Base-by-base conservation (phyloP, 2,329 filamentous ascomycete species). In the Cylindrodendrum hubeiense region DNA sequence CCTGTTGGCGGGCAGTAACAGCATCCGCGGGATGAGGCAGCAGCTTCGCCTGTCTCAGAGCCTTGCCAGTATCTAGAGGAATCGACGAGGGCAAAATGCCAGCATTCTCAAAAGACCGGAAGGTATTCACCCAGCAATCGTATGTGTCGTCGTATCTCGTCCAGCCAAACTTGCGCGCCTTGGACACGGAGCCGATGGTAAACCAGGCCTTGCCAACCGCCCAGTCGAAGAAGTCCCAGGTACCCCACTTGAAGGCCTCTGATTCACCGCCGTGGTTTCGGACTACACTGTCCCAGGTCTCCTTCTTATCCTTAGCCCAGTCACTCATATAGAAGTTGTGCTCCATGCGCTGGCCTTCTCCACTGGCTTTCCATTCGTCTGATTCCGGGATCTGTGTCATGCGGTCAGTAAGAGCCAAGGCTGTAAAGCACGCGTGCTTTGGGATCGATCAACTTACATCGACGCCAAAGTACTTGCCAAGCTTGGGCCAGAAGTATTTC, bases 201-300 rank as follows among this genome's bases (percentile, higher is more conserved):
- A 51, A 63, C 68, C 67, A 70, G 19, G 67, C 54, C 54, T 70
- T 70, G 30, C 68, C 68, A 17, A 70, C 57, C 3, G 64, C 66
- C 68, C 68, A 70, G 43, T 69, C 68, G 12, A 70, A 67, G 26
- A 70, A 70, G 51, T 70, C 66, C 66, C 64, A 70, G 5, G 68
- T 70, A 4, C 68, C 68, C 68, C 67, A 70, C 15, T 63, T 49
- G 19, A 61, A 69, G 19, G 68, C 68, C 6, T 70, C 60, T 8
- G 60, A 50, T 5, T 65, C 39, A 6, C 67, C 67, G 1, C 68
- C 68, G 17, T 70, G 39, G 19, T 67, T 70, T 10, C 56, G 58
- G 8, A 69, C 68, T 6, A 70, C 67, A n/a, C 33, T 49, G 22
- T 59, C 59, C 68, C 68, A 70, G 24, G 67, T 51, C 7, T 57